Evolutionary conservation across 2,329 filamentous ascomycete species (phyloP).

Genomic region (Penicillium digitatum): DNA sequence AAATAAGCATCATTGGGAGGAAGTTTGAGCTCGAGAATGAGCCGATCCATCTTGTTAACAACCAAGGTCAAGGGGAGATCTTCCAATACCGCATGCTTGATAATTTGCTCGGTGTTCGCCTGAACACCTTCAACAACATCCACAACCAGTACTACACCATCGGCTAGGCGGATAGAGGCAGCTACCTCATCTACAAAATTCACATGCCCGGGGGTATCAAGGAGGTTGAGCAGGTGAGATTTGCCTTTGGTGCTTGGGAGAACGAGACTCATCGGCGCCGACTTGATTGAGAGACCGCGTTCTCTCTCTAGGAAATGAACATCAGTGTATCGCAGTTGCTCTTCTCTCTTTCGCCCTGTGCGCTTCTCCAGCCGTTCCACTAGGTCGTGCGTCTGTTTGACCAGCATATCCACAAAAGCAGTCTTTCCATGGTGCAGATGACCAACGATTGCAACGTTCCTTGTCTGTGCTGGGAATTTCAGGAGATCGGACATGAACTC

Average conservation of each 20-base stretch:
- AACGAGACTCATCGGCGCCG: conserved; percentile 89
- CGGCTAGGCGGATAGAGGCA: conserved; percentile 76
- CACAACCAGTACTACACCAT: conserved; percentile 88
- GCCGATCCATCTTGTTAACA: conserved; percentile 94
- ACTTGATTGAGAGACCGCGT: conserved; percentile 85
- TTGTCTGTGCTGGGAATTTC: conserved; percentile 90
- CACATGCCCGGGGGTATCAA: conserved; percentile 95
- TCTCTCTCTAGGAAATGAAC: conserved; percentile 84
- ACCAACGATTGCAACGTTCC: conserved; percentile 86
- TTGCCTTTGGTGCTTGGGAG: conserved; percentile 86
- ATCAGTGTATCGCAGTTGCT: conserved; percentile 93
- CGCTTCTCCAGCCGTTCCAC: conserved; percentile 72
- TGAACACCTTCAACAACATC: conserved; percentile 99
- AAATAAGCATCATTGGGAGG: conserved; percentile 96
- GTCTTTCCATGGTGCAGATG: conserved; percentile 98
- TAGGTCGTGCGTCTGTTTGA: conserved; percentile 90
- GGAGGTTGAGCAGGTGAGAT: conserved; percentile 88
- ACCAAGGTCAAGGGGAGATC: conserved; percentile 84
- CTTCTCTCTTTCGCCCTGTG: conserved; percentile 75
- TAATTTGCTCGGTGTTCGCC: conserved; percentile 93
- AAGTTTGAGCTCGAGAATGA: conserved; percentile 90
- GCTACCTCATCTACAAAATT: conserved; percentile 98
- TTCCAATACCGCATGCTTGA: conserved; percentile 89
- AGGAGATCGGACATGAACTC: conserved; percentile 93
- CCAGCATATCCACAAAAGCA: conserved; percentile 96